Evolutionary conservation across 345 rosid genomes (phyloP).

Genomic region (Iberis pinnata): DNA sequence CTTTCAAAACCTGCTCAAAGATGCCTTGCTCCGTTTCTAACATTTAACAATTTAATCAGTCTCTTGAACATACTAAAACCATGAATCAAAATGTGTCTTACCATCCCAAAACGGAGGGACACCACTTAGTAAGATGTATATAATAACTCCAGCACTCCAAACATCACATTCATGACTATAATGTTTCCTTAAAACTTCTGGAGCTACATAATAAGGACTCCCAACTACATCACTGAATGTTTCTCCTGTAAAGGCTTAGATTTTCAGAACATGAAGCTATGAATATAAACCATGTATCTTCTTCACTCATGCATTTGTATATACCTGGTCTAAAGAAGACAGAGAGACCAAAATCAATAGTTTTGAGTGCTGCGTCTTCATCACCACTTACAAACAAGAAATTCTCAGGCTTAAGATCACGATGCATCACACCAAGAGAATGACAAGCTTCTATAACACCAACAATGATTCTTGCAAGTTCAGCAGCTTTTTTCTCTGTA

Average conservation of each 20-base stretch:
- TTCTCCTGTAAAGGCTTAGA: conserved; percentile 46
- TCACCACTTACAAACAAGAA: conserved; percentile 62
- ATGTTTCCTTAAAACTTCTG: conserved; percentile 78
- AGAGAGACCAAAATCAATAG: conserved; percentile 92
- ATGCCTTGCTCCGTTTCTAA: conserved; percentile 96
- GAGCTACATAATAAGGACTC: conserved; percentile 96
- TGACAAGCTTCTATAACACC: conserved; percentile 90
- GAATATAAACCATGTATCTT: neutral
- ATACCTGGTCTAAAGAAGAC: conserved; percentile 88
- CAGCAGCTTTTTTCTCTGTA: conserved; percentile 75
- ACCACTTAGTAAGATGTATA: conserved; percentile 77
- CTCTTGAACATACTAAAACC: conserved; percentile 6
- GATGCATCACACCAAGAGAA: conserved; percentile 92
- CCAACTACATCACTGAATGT: conserved; percentile 86
- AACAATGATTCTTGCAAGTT: conserved; percentile 68
- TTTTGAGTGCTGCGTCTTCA: conserved; percentile 72
- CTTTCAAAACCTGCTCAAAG: conserved; percentile 90
- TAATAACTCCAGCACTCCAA: conserved; percentile 97
- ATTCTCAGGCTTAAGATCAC: conserved; percentile 97
- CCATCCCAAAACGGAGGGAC: conserved; percentile 99
- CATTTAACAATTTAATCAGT: conserved; percentile 21
- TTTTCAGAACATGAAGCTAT: neutral
- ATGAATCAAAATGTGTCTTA: conserved; percentile 26
- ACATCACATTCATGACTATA: conserved; percentile 93
- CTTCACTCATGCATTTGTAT: no score